Percentiles rank a stretch among this genome's conserved stretches.
phyloP scores from a whole-genome alignment of 2,329 filamentous ascomycete species.

The Colletotrichum cereale region DNA sequence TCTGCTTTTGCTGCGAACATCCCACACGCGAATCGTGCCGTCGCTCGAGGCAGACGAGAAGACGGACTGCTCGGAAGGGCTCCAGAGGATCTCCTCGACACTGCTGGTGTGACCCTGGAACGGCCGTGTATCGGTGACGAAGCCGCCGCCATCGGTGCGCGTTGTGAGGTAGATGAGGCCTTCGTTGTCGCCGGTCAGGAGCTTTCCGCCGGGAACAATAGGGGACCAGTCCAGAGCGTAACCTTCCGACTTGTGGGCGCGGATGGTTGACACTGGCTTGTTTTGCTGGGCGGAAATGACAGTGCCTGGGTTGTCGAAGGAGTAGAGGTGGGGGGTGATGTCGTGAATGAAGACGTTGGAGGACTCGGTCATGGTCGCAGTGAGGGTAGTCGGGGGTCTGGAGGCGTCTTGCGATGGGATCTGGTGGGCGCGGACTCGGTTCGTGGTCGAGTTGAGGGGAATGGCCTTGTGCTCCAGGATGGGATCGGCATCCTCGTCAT shows the following conservation, averaged over 20 bases:
- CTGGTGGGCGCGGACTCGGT: conserved; percentile 91
- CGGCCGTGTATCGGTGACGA: conserved; percentile 85
- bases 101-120: conserved; percentile 88
- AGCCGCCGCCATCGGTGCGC: conserved; percentile 87
- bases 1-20: conserved; percentile 89
- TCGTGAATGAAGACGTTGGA: conserved; percentile 93
- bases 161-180: conserved; percentile 92
- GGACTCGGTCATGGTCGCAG: conserved; percentile 93
- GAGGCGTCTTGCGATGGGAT: conserved; percentile 78
- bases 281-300: conserved; percentile 85
- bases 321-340: conserved; percentile 87
- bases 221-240: conserved; percentile 99
- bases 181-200: conserved; percentile 91
- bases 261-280: conserved; percentile 88
- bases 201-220: conserved; percentile 81
- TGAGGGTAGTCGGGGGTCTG: conserved; percentile 82
- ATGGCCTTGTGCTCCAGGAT: conserved; percentile 95
- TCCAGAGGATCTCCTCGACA: conserved; percentile 98
- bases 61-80: conserved; percentile 89
- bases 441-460: conserved; percentile 87
- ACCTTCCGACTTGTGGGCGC: conserved; percentile 92
- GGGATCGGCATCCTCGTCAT: conserved; percentile 84
- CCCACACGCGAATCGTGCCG: conserved; percentile 96
- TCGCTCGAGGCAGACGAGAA: conserved; percentile 96
- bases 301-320: conserved; percentile 90